These are phyloP conservation scores for Capsella bursapastoris DNA, from an alignment of 345 rosid genomes.

Conservation along the genomic window DNA sequence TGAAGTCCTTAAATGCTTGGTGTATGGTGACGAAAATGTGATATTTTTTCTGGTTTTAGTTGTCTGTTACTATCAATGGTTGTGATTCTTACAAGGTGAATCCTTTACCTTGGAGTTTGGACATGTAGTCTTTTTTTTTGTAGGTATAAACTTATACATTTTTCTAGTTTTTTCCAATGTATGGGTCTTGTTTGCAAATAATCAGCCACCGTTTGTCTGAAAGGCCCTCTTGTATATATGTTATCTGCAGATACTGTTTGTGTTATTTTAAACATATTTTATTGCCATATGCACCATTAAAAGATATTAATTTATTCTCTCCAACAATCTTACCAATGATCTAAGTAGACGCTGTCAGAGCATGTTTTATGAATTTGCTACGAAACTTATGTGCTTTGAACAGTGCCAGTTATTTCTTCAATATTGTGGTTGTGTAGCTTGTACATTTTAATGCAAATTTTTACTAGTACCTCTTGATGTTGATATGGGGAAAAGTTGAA, in stretches of 20 bases:
- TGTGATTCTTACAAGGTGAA: slow-evolving; percentile 21
- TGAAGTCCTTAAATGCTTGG: slow-evolving; percentile 19
- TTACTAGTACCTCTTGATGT: slow-evolving; percentile 29
- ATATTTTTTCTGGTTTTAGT: slow-evolving; percentile 14
- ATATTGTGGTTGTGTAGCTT: slow-evolving; percentile 19
- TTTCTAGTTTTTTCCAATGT: slow-evolving; percentile 7
- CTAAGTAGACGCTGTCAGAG: slow-evolving; percentile 34
- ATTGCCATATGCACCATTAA: slow-evolving; percentile 9
- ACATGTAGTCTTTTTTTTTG: neutral
- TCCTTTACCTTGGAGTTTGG: slow-evolving; percentile 9
- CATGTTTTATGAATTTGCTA: slow-evolving; percentile 17
- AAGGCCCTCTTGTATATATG: slow-evolving; percentile 10
- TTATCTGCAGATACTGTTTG: slow-evolving; percentile 14
- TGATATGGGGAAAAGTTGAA: slow-evolving; percentile 36
- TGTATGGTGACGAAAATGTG: slow-evolving; percentile 23
- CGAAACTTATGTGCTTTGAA: slow-evolving; percentile 18
- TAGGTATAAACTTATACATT: neutral
- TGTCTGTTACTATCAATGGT: slow-evolving; percentile 19
- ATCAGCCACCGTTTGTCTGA: slow-evolving; percentile 16
- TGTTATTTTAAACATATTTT: neutral
- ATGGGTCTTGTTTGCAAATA: slow-evolving; percentile 18
- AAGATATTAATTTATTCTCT: slow-evolving; percentile 26
- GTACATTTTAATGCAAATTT: slow-evolving; percentile 27
- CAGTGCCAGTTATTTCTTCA: slow-evolving; percentile 25
- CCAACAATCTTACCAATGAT: slow-evolving; percentile 31